Base-by-base conservation (phyloP, 2,329 filamentous ascomycete genomes). In the Coleophoma eucalyptorum region DNA sequence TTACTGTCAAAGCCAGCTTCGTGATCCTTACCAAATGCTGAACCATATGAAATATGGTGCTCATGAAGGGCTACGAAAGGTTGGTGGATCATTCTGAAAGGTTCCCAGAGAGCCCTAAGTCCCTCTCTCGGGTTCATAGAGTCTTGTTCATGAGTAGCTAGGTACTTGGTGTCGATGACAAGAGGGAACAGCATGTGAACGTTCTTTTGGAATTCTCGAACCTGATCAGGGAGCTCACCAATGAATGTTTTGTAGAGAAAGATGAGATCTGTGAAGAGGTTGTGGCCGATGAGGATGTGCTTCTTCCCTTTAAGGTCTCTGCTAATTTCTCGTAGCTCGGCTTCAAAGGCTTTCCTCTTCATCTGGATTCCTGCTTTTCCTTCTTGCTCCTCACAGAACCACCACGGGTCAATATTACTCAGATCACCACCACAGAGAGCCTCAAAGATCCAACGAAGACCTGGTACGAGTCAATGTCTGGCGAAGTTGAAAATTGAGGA, bases 171-270 rank as follows among this genome's bases (percentile, higher is more conserved):
- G 57, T 86, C 82, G 12, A 84, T 66, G 31, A 86, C 72, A 2
- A 66, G 62, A 0, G 73, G 70, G 37, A 76, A 72, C 3, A 79
- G 58, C 1, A 65, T 58, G 55, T 82, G 75, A 2, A 85, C 71
- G 2, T 67, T 62, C 5, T 64, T 52, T 37, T 73, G 68, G 59
- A 87, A 88, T 19, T 76, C 75, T 3, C 73, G 69, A 1, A 84
- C 63, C 0, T 69, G 77, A 2, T 70, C 65, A 0, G 84, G 84
- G 2, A 87, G 67, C 1, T 67, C 55, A 1, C 80, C 80, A 46
- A 86, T 71, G 63, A 88, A 88, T 1, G 75, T 77, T n/a, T 72
- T 67, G 63, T 86, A 83, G 34, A 87, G 66, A 58, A 86, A 86
- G 34, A 81, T 75, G 3, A 88, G 69, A 57, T 88, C 83, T 2